Conservation (phyloP, 179 eudicot species). For the Gypsophila paniculata region DNA sequence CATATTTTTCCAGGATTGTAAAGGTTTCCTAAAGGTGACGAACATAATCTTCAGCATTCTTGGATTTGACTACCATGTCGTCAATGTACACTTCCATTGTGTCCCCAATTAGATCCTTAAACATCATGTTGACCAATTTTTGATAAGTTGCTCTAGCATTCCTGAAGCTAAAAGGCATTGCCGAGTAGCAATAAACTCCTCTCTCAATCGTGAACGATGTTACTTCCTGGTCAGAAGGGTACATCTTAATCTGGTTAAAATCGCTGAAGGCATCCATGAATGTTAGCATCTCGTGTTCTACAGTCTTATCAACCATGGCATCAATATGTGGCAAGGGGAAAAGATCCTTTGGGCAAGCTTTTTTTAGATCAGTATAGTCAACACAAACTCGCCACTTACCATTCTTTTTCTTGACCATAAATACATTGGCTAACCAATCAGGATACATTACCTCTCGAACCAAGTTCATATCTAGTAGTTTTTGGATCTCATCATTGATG, state of each 20-base stretch:
- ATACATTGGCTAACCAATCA: no score
- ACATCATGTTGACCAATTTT: background rate
- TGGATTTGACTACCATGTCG: background rate
- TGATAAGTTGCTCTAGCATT: background rate
- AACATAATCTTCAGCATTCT: background rate
- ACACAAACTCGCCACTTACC: no score
- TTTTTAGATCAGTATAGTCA: no score
- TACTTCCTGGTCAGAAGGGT: background rate
- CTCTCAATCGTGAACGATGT: background rate
- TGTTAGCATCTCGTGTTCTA: background rate
- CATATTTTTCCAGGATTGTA: background rate
- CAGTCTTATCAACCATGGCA: background rate
- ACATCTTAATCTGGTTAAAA: background rate
- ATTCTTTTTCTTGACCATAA: background rate
- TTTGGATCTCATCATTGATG: no score
- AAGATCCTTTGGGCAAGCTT: background rate
- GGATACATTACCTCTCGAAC: no score
- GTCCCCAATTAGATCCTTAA: background rate
- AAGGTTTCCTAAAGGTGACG: background rate
- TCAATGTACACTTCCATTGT: slow-evolving; percentile 3
- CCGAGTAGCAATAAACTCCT: background rate
- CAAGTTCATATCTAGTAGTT: no score
- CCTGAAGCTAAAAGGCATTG: background rate
- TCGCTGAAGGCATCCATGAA: background rate
- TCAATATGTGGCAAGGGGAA: background rate